Base-by-base conservation (phyloP, 257 asterid genomes). In the Hygrophila difformis region DNA sequence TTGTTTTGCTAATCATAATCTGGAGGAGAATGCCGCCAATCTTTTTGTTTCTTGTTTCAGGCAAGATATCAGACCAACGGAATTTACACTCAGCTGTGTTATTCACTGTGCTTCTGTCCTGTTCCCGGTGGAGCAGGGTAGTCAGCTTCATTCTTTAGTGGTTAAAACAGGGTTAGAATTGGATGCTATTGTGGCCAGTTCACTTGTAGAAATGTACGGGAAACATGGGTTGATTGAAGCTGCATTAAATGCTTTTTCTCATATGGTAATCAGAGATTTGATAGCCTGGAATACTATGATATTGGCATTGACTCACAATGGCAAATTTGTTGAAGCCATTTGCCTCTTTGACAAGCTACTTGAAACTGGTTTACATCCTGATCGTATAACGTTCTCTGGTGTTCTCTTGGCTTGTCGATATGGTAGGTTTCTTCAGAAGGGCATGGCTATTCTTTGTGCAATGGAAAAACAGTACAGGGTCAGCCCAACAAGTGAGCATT, bases 241-340 rank as follows among this genome's bases (percentile, higher is more conserved):
- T 10, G 76, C 87, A 45, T 23, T 44, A 37, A 49, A 47, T 18
- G 64, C 72, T 16, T 79, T 76, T 45, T 24, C 23, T 5, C 28
- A 59, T 14, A 75, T 70, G 69, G 55, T 3, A 58, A 39, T 41
- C 21, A 60, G 67, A 62, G 93, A 83, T 70, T 73, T 83, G 60
- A 77, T 79, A 57, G 68, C 64, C n/a, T 83, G 76, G 74, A 83
- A 83, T 48, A 71, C 71, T 24, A 69, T 79, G 64, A 76, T 83
- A 42, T 20, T 64, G 20, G 84, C 78, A 1, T 49, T 79, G 68
- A 57, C 78, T 26, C 64, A 62, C 45, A 70, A 76, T 59, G 94
- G 94, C 42, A 57, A 76, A 56, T 26, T 18, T n/a, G 54, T 31
- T 3, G 74, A 83, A 56, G 67, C 82, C 47, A 21, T 83, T 52